Base-by-base conservation (phyloP, 371 early-diverging fungal genomes). In the Mycotypha africana region DNA sequence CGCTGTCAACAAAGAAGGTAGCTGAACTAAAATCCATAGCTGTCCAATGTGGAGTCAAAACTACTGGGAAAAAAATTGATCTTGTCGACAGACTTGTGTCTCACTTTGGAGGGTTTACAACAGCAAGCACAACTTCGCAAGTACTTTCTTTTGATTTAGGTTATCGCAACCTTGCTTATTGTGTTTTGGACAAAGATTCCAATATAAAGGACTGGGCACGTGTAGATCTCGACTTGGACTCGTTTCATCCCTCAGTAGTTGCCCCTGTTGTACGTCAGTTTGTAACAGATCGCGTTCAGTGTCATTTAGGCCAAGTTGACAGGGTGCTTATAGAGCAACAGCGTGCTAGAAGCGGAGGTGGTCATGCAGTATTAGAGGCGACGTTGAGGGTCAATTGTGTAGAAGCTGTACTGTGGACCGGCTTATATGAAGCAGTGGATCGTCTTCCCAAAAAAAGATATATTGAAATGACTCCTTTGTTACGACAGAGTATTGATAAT, bases 61-160 rank as follows among this genome's bases (percentile, higher is more conserved):
- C 33, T 6, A 19, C 38, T 15, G 64, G 64, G 0, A 54, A 19
- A 6, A 67, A 67, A 26, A 10, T 12, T 1, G 56, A 54, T 4
- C n/a, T 67, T 1, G 26, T 49, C 23, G 16, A 42, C 4, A 54
- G 64, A 14, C 22, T 67, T 7, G 33, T 30, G 5, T 11, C 38
- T n/a, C 50, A 53, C 12, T 53, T 53, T 2, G 15, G 11, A 23
- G 30, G 21, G 1, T 20, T 0, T 22, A 30, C 4, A n/a, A 42
- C 9, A 6, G 20, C 9, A 16, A 14, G 66, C 2, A 28, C 30
- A 4, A 65, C 74, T 0, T n/a, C n/a, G n/a, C n/a, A n/a, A n/a
- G 58, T 88, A 5, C 53, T 88, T 2, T 88, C 89, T 0, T 75
- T 88, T 32, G 89, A 88, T 54, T 69, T 88, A 34, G 89, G 89